Base-by-base conservation (phyloP, 2,329 filamentous ascomycete species). In the Graphilbum fragrans region DNA sequence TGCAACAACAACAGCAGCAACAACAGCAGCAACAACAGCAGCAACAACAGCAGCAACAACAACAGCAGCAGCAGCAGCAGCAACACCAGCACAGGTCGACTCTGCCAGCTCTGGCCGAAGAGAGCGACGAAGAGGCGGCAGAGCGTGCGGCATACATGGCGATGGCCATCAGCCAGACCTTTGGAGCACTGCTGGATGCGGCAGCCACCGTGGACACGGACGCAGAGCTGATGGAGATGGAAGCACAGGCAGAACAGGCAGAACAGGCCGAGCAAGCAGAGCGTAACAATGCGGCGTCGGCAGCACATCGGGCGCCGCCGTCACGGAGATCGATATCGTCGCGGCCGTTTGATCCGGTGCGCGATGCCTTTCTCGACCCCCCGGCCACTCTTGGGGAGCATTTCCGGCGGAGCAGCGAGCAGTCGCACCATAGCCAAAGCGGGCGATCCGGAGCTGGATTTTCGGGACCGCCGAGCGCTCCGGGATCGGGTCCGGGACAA, bases 311-410 rank as follows among this genome's bases (percentile, higher is more conserved):
- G 25, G 37, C 16, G 11, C 22, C 43, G 6, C 17, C 36, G 25
- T 16, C 41, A 1, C 19, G 29, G 3, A 14, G 37, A 5, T 32
- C 44, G 5, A 31, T 35, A n/a, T n/a, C n/a, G 5, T 38, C 39
- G 1, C 56, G 61, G 20, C 62, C 63, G 1, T 67, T 66, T 44
- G 64, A 67, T 47, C 63, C 64, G 2, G 62, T 67, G 20, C 53
- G 64, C 35, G 63, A 67, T 39, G 58, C 65, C 6, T 65, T 67
- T 39, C 37, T 45, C 41, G 41, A 46, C 33, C 51, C 57, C 10
- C 46, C 60, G 7, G 17, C 19, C 16, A 27, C 32, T 11, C 6
- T 32, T 6, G 37, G 41, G 9, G 22, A 43, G 36, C 35, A 36
- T 22, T 35, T 32, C 39, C 27, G 23, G 42, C 31, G 7, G 38